A percentile compares a stretch with the other conserved stretches of the same genome.
These are phyloP conservation scores for Pseudopithomyces chartarum DNA, from an alignment of 2,329 filamentous ascomycete genomes.

Conservation along the genomic window DNA sequence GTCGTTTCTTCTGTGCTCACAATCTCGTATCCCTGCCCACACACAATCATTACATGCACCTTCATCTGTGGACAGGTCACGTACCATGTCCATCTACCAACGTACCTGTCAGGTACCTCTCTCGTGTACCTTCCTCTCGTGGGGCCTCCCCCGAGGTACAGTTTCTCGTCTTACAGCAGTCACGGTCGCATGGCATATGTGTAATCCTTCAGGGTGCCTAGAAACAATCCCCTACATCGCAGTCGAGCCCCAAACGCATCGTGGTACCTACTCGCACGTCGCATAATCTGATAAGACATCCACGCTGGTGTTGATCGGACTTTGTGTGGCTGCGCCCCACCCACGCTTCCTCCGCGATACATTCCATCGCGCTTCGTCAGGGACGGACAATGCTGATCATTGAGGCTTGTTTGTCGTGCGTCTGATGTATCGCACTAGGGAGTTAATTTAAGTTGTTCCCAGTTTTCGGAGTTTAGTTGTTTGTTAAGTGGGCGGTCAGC, in stretches of 20 bases:
- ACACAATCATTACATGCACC: not conserved
- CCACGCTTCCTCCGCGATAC: not conserved
- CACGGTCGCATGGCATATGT: not conserved
- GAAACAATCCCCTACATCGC: not conserved
- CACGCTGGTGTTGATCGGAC: slow-evolving; percentile 3
- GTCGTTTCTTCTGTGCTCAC: not conserved
- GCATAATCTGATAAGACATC: not conserved
- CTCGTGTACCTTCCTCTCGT: not conserved
- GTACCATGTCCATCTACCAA: not conserved
- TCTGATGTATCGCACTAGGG: no score
- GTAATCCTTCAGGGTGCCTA: not conserved
- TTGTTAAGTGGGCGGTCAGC: not conserved
- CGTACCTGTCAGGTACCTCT: not conserved
- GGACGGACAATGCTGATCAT: not conserved
- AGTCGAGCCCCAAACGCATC: not conserved
- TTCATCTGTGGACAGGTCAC: not conserved
- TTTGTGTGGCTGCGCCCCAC: not conserved
- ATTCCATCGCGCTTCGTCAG: not conserved
- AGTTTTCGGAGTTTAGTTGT: not conserved
- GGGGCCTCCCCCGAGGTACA: not conserved
- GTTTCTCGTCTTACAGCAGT: not conserved
- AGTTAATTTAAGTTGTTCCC: not conserved
- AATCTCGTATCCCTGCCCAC: not conserved
- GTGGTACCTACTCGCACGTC: not conserved
- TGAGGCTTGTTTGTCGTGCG: not conserved